Percentiles rank a stretch among this genome's conserved stretches.
These are phyloP conservation scores for Balansia obtecta DNA, from an alignment of 2,329 filamentous ascomycete genomes.

Conservation along the genomic window DNA sequence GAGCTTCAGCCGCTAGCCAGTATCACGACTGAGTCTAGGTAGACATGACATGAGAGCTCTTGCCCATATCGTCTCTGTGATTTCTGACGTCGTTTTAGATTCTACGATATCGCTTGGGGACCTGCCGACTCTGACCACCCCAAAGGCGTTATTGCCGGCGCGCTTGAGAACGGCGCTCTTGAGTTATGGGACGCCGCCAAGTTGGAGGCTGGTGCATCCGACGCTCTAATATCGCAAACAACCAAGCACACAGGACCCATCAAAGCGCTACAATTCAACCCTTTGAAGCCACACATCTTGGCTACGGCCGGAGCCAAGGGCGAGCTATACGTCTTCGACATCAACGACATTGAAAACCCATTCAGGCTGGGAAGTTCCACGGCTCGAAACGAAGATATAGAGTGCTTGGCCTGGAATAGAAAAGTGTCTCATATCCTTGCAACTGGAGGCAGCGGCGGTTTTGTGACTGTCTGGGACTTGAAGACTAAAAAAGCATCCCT, in stretches of 20 bases:
- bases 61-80: not conserved
- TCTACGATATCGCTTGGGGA: conserved; percentile 95
- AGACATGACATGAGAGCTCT: conserved; percentile 14
- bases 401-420: conserved; percentile 96
- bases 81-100: conserved; percentile 40
- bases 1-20: conserved; percentile 80
- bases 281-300: conserved; percentile 77
- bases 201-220: conserved; percentile 43
- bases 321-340: conserved; percentile 90
- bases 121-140: conserved; percentile 66
- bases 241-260: conserved; percentile 86
- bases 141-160: conserved; percentile 84
- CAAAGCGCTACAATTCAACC: conserved; percentile 95
- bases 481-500: conserved; percentile 96
- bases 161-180: conserved; percentile 85
- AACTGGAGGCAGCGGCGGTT: conserved; percentile 83
- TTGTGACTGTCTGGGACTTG: conserved; percentile 96
- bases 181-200: conserved; percentile 85
- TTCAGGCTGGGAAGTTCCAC: conserved; percentile 81
- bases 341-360: conserved; percentile 78
- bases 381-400: conserved; percentile 85
- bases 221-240: conserved; percentile 75
- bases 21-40: conserved; percentile 85
- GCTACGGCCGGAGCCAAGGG: conserved; percentile 90
- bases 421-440: conserved; percentile 95